These are phyloP conservation scores for Fusarium graminum DNA, from an alignment of 2,329 filamentous ascomycete genomes.

Conservation along the genomic window DNA sequence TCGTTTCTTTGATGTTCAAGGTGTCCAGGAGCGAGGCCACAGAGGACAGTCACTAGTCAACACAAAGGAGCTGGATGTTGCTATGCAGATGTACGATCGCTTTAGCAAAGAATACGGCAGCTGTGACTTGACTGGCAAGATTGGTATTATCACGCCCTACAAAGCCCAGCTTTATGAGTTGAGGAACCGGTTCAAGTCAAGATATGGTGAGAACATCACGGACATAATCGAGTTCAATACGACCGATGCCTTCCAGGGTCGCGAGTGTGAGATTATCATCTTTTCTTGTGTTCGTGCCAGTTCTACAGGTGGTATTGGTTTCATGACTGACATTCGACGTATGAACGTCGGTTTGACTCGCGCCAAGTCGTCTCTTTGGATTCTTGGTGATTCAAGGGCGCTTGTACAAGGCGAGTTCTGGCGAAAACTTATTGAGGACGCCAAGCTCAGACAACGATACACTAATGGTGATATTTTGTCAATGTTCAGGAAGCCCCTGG, in stretches of 20 bases:
- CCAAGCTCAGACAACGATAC: slow-evolving; percentile 79
- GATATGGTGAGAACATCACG: slow-evolving; percentile 80
- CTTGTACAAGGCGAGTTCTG: slow-evolving; percentile 91
- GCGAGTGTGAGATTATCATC: slow-evolving; percentile 97
- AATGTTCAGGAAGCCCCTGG: slow-evolving; percentile 62
- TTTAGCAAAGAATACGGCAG: slow-evolving; percentile 78
- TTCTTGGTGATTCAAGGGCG: slow-evolving; percentile 90
- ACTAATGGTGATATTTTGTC: slow-evolving; percentile 73
- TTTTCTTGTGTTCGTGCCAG: slow-evolving; percentile 98
- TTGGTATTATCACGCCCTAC: slow-evolving; percentile 98
- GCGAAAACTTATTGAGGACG: slow-evolving; percentile 86
- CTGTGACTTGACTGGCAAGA: slow-evolving; percentile 81
- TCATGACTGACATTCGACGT: slow-evolving; percentile 96
- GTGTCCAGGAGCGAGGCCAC: slow-evolving; percentile 83
- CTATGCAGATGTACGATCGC: slow-evolving; percentile 85
- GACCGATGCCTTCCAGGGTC: slow-evolving; percentile 96
- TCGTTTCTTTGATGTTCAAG: slow-evolving; percentile 96
- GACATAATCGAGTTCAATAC: slow-evolving; percentile 96
- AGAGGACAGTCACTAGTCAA: slow-evolving; percentile 94
- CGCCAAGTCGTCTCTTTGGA: slow-evolving; percentile 96
- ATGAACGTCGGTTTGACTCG: slow-evolving; percentile 99
- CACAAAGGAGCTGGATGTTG: slow-evolving; percentile 85
- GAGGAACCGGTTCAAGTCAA: slow-evolving; percentile 77
- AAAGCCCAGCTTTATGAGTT: slow-evolving; percentile 91
- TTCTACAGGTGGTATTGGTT: slow-evolving; percentile 94